A percentile compares a stretch with the other conserved stretches of the same genome.
Evolutionary conservation across 169 alveolate species (phyloP).

Genomic region (Plasmodium billcollinsi): DNA sequence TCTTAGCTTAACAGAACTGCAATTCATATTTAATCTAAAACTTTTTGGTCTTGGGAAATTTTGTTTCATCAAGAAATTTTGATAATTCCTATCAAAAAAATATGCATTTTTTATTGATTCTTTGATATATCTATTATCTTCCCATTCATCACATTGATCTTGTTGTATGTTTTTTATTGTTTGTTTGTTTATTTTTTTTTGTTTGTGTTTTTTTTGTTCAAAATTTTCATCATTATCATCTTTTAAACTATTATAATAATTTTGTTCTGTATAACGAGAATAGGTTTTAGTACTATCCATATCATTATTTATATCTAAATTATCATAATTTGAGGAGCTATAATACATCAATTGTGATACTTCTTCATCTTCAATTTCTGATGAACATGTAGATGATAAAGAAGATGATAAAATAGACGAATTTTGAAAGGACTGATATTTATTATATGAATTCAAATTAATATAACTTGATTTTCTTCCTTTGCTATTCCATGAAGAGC

Average conservation of each 20-base stretch:
- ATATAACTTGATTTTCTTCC: neutral
- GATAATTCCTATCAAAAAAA: constrained; percentile 50
- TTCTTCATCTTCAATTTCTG: neutral
- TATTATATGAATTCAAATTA: neutral
- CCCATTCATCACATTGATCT: neutral
- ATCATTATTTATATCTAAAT: neutral
- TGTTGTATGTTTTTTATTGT: no score
- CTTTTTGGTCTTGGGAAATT: constrained; percentile 53
- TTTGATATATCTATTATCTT: neutral
- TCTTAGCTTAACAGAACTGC: constrained; percentile 8
- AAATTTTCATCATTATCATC: neutral
- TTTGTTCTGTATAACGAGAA: constrained; percentile 6
- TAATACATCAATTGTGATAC: neutral
- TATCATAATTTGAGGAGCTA: constrained; percentile 17
- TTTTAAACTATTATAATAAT: neutral
- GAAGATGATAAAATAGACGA: constrained; percentile 17
- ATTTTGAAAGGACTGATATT: constrained; percentile 4
- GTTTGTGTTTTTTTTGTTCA: no score
- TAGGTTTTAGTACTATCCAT: neutral
- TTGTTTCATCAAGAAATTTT: constrained; percentile 51
- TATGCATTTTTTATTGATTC: neutral
- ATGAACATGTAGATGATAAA: constrained; percentile 10
- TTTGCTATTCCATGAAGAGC: constrained; percentile 18
- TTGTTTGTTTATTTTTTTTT: no score
- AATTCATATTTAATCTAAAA: constrained; percentile 51